phyloP scores from a whole-genome alignment of 345 rosid species.

The Eucalyptus guilfoylei region DNA sequence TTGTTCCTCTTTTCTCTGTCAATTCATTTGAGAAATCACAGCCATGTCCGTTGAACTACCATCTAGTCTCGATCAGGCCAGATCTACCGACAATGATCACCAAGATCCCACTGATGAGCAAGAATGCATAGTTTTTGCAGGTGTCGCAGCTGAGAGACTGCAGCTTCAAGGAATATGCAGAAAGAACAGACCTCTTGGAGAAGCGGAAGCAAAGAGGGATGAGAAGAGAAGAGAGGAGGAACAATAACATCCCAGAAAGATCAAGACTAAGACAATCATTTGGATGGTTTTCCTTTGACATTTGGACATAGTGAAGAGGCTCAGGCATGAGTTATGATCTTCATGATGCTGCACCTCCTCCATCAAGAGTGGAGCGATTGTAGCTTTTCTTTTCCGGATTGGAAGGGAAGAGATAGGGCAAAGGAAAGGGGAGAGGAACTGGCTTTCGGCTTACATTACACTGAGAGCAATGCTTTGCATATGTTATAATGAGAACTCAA shows the following conservation, averaged over 20 bases:
- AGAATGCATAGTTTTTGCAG: conserved; percentile 55
- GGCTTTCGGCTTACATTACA: too few relatives aligned
- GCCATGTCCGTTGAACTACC: background rate
- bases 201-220: background rate
- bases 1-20: background rate
- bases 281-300: background rate
- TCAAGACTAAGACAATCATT: conserved; percentile 11
- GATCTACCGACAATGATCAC: conserved; percentile 31
- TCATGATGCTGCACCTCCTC: background rate
- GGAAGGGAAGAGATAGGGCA: background rate
- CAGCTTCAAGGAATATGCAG: background rate
- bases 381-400: background rate
- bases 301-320: background rate
- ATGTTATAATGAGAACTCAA: too few relatives aligned
- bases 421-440: too few relatives aligned
- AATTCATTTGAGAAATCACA: background rate
- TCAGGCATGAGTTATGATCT: background rate
- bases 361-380: background rate
- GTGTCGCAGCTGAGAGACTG: conserved; percentile 6
- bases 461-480: too few relatives aligned
- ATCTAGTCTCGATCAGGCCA: conserved; percentile 3
- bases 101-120: conserved; percentile 63
- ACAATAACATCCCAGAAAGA: conserved; percentile 26
- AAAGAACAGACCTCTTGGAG: background rate
- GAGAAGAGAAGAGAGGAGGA: conserved; percentile 2